Base-by-base conservation (phyloP, 192 early-diverging fungal species). In the Backusella westeae region DNA sequence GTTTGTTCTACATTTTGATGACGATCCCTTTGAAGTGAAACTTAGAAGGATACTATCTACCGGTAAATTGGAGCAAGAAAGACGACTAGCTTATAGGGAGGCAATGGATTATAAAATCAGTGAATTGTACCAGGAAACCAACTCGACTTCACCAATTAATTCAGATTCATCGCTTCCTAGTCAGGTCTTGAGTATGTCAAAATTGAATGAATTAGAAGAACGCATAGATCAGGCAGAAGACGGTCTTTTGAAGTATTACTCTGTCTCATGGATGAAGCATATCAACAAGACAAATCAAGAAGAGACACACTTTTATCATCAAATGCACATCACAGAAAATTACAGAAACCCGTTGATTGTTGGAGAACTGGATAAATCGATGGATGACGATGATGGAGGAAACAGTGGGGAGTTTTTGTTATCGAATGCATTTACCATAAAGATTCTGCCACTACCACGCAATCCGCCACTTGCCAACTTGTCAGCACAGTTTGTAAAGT, bases 21-120 rank as follows among this genome's bases (percentile, higher is more conserved):
- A 85, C 38, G 79, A 80, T 52, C 84, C 84, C 7, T 78, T 85
- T 63, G 84, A 85, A 41, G 73, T 49, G 2, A 69, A 68, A 34
- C 41, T 85, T 15, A 69, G 78, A 3, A 34, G 46, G 8, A 80
- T 82, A 10, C 71, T 79, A 34, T 52, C 65, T 29, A 59, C 76
- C 15, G 78, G 82, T 12, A 23, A 52, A 9, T 12, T 46, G 14
- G 82, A 83, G 63, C 82, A 83, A 63, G 38, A 74, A 15, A 38
- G 75, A 12, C 67, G 82, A 9, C 23, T 83, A 14, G 59, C 68
- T n/a, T 80, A 75, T 17, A 76, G 80, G 39, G 72, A 63, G 17
- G 82, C 79, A 2, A 73, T 80, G 71, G 71, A 82, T 17, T 23
- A 67, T 26, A 76, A 46, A 41, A 69, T 44, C 17, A 74, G 10